A percentile compares a stretch with the other conserved stretches of the same genome.
Conservation (phyloP, 768 basidiomycete species). For the Suillus tomentosus region DNA sequence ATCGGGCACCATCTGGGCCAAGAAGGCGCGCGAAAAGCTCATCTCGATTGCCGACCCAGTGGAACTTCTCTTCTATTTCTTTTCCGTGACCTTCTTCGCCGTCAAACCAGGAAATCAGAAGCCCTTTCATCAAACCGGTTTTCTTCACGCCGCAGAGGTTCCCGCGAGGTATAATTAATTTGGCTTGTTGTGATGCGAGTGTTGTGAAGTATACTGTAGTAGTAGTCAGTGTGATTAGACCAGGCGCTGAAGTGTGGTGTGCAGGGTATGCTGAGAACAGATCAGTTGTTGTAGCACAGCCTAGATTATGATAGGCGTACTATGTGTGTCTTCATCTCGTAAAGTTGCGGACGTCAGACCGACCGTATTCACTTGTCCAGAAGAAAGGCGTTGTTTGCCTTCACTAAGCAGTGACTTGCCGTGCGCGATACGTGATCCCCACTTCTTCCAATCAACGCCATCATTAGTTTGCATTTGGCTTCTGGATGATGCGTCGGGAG, state of each 20-base stretch:
- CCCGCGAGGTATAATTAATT: slow-evolving; percentile 45
- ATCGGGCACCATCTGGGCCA: slow-evolving; percentile 48
- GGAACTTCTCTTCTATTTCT: slow-evolving; percentile 54
- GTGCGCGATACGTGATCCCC: slow-evolving; percentile 47
- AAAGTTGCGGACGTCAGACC: background rate
- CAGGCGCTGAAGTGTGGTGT: slow-evolving; percentile 54
- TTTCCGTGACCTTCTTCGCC: slow-evolving; percentile 30
- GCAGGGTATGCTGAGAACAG: slow-evolving; percentile 55
- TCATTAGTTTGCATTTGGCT: slow-evolving; percentile 14
- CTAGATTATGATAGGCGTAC: slow-evolving; percentile 28
- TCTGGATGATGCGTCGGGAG: background rate
- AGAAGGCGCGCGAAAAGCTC: slow-evolving; percentile 68
- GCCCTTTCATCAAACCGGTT: slow-evolving; percentile 52
- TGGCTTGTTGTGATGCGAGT: slow-evolving; percentile 46
- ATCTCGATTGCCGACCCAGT: slow-evolving; percentile 62
- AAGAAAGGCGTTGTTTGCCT: slow-evolving; percentile 41
- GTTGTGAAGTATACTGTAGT: slow-evolving; percentile 56
- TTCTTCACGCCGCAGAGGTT: slow-evolving; percentile 60
- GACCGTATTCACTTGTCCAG: slow-evolving; percentile 34
- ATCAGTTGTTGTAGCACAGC: background rate
- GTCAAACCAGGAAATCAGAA: slow-evolving; percentile 48
- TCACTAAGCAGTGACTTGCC: slow-evolving; percentile 48
- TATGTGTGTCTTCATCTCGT: slow-evolving; percentile 31
- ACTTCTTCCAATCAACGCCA: slow-evolving; percentile 57
- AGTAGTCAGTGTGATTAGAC: slow-evolving; percentile 58